Evolutionary conservation across 768 basidiomycete genomes (phyloP).

Genomic region (Brasilioporus rufonigricans): DNA sequence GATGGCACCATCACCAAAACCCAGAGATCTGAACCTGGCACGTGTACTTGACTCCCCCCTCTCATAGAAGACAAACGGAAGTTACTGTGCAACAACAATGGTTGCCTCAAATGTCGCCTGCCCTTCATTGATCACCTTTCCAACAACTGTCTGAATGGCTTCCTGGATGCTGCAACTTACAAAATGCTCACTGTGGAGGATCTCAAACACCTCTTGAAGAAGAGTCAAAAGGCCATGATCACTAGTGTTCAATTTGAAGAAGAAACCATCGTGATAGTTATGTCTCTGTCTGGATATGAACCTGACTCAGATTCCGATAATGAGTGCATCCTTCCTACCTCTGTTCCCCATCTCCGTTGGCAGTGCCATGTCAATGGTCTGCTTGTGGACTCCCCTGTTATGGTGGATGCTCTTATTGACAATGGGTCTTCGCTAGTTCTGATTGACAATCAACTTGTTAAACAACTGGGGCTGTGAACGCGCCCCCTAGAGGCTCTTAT

Average conservation of each 20-base stretch:
- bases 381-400: background rate
- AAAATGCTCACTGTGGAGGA: slow-evolving; percentile 5
- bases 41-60: background rate
- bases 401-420: background rate
- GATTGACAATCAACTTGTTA: background rate
- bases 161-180: slow-evolving; percentile 17
- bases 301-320: background rate
- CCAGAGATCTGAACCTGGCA: too few species aligned
- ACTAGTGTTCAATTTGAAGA: background rate
- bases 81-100: slow-evolving; percentile 12
- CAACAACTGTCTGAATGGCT: slow-evolving; percentile 18
- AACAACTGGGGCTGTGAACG: background rate
- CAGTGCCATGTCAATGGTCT: background rate
- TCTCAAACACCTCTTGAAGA: background rate
- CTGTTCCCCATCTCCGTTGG: background rate
- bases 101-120: slow-evolving; percentile 28
- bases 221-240: background rate
- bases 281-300: background rate
- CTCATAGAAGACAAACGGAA: slow-evolving; percentile 7
- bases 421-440: background rate
- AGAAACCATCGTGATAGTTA: background rate
- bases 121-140: background rate
- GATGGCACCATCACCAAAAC: too few species aligned
- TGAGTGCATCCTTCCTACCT: background rate
- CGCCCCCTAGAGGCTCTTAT: background rate